Evolutionary conservation across 805 yeast species (phyloP).

Genomic region (Pichia thaimueangensis): DNA sequence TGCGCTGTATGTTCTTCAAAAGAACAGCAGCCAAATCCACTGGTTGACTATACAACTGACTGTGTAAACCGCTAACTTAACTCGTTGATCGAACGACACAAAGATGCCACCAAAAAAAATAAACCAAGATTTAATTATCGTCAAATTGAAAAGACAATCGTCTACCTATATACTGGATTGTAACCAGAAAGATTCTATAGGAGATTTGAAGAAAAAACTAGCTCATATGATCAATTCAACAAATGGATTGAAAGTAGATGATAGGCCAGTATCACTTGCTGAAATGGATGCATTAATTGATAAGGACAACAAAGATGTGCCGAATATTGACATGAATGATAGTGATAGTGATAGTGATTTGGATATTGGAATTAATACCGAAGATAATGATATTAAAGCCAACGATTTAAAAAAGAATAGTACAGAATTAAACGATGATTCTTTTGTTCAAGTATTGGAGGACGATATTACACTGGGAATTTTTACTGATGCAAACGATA

Average conservation of each 20-base stretch:
- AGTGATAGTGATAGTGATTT: conserved; percentile 1
- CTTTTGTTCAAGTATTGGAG: conserved; percentile 19
- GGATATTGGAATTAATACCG: conserved; percentile 19
- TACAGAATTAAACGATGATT: conserved; percentile 13
- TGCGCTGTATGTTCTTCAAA: too few species aligned
- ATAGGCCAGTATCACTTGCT: conserved; percentile 24
- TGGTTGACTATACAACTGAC: too few species aligned
- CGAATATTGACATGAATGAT: conserved; percentile 16
- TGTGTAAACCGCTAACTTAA: too few species aligned
- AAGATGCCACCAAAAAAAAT: conserved; percentile 26
- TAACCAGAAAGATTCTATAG: conserved; percentile 19
- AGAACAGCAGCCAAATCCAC: too few species aligned
- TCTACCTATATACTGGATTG: conserved; percentile 30
- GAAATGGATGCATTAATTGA: conserved; percentile 18
- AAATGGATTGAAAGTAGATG: conserved; percentile 40
- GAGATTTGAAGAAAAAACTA: conserved; percentile 28
- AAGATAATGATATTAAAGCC: conserved; percentile 28
- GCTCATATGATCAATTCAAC: conserved; percentile 36
- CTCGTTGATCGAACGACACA: too few species aligned
- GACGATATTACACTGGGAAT: conserved; percentile 33
- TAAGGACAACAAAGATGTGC: conserved; percentile 37
- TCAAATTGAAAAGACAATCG: conserved; percentile 31
- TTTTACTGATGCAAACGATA: conserved; percentile 32
- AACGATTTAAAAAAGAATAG: conserved; percentile 22
- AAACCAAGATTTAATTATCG: conserved; percentile 17